These are phyloP conservation scores for Penicillium paneum DNA, from an alignment of 2,329 filamentous ascomycete species.

Conservation along the genomic window DNA sequence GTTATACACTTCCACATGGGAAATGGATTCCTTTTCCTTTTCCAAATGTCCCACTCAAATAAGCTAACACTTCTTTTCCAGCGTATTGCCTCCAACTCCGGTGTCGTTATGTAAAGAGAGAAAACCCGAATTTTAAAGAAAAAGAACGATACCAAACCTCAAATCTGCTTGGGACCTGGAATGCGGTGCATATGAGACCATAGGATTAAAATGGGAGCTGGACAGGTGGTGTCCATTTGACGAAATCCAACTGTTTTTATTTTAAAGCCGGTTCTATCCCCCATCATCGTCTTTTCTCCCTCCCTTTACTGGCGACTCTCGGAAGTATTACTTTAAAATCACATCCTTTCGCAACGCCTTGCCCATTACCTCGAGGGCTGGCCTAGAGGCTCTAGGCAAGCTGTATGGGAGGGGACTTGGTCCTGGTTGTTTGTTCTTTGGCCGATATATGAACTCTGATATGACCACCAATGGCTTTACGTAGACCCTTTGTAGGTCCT, in stretches of 20 bases:
- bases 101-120: slow-evolving; percentile 94
- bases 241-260: slow-evolving; percentile 26
- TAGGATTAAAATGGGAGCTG: slow-evolving; percentile 21
- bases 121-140: slow-evolving; percentile 28
- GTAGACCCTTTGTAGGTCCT: not conserved
- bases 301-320: slow-evolving; percentile 22
- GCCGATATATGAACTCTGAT: slow-evolving; percentile 14
- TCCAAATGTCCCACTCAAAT: not conserved
- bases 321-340: slow-evolving; percentile 24
- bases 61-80: slow-evolving; percentile 40
- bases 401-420: slow-evolving; percentile 1
- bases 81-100: slow-evolving; percentile 99
- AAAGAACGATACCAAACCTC: slow-evolving; percentile 30
- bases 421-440: slow-evolving; percentile 6
- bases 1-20: slow-evolving; percentile 36
- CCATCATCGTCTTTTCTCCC: slow-evolving; percentile 23
- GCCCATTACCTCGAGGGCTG: not conserved
- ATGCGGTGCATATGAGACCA: slow-evolving; percentile 28
- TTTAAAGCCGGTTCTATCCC: slow-evolving; percentile 25
- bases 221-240: slow-evolving; percentile 23
- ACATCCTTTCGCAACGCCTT: slow-evolving; percentile 18
- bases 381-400: not conserved
- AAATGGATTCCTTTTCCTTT: not conserved
- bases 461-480: slow-evolving; percentile 3
- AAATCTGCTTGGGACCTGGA: slow-evolving; percentile 24